A percentile compares a stretch with the other conserved stretches of the same genome.
These are phyloP conservation scores for Colletotrichum acutatum DNA, from an alignment of 2,329 filamentous ascomycete species.

Conservation along the genomic window DNA sequence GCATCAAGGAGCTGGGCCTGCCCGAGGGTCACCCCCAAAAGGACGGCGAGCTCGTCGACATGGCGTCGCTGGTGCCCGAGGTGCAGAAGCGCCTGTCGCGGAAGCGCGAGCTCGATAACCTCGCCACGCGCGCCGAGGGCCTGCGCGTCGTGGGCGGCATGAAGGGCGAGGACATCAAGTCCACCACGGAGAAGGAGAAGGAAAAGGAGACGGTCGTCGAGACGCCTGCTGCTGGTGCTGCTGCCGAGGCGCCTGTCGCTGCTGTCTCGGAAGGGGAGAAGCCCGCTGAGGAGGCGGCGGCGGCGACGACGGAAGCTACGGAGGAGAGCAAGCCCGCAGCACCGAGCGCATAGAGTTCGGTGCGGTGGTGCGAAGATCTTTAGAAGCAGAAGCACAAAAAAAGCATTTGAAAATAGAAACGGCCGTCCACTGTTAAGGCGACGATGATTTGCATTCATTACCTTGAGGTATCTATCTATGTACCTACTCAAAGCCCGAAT, in stretches of 20 bases:
- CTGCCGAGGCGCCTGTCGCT: constrained; percentile 19
- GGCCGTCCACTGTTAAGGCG: neutral
- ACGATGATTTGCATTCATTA: neutral
- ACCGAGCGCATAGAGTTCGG: constrained; percentile 14
- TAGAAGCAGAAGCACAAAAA: constrained; percentile 13
- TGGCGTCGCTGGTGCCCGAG: constrained; percentile 71
- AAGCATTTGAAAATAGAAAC: neutral
- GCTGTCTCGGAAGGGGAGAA: constrained; percentile 15
- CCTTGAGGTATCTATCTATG: neutral
- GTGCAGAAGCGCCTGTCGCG: constrained; percentile 61
- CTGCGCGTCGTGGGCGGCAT: constrained; percentile 59
- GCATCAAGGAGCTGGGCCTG: constrained; percentile 82
- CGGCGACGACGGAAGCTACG: neutral
- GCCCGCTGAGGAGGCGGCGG: constrained; percentile 12
- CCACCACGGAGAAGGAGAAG: constrained; percentile 28
- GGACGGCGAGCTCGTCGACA: constrained; percentile 81
- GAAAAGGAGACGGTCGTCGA: constrained; percentile 28
- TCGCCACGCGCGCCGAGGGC: constrained; percentile 56
- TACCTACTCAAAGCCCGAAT: too few species aligned
- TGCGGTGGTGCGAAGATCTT: neutral
- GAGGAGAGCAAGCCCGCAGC: constrained; percentile 35
- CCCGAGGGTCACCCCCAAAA: constrained; percentile 89
- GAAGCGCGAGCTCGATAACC: constrained; percentile 55
- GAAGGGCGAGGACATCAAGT: constrained; percentile 52
- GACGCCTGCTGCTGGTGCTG: constrained; percentile 9